phyloP scores from a whole-genome alignment of 805 yeast genomes.

The Yarrowia sp. region DNA sequence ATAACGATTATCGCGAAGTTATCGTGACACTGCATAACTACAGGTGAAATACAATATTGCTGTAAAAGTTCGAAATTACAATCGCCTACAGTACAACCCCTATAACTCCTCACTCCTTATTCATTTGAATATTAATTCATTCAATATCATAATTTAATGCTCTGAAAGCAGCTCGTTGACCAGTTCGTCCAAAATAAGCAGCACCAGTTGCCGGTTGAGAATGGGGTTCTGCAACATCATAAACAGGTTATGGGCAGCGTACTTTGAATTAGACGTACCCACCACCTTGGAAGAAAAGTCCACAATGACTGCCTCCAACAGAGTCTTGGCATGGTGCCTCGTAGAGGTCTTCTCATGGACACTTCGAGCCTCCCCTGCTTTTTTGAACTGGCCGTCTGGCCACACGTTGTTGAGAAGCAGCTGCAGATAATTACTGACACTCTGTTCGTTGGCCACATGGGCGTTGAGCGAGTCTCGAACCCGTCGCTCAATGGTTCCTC shows the following conservation, averaged over 20 bases:
- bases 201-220: conserved; percentile 61
- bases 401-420: conserved; percentile 40
- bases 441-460: conserved; percentile 38
- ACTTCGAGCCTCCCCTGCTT: conserved; percentile 41
- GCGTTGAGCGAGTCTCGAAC: conserved; percentile 42
- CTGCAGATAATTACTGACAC: conserved; percentile 28
- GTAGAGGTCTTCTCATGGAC: conserved; percentile 50
- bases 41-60: no score
- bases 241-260: conserved; percentile 60
- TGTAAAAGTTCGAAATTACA: no score
- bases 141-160: conserved; percentile 25
- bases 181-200: conserved; percentile 56
- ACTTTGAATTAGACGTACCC: conserved; percentile 60
- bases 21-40: not conserved
- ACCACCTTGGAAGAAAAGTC: conserved; percentile 71
- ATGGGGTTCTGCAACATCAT: conserved; percentile 69
- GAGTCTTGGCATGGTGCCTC: conserved; percentile 54
- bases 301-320: conserved; percentile 55
- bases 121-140: conserved; percentile 25
- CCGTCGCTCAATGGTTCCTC: conserved; percentile 76
- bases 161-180: conserved; percentile 43
- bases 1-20: not conserved
- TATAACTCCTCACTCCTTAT: not conserved
- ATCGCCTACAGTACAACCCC: no score
- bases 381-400: conserved; percentile 52